phyloP scores from a whole-genome alignment of 768 basidiomycete species.

The Paxillus ammoniavirescens region DNA sequence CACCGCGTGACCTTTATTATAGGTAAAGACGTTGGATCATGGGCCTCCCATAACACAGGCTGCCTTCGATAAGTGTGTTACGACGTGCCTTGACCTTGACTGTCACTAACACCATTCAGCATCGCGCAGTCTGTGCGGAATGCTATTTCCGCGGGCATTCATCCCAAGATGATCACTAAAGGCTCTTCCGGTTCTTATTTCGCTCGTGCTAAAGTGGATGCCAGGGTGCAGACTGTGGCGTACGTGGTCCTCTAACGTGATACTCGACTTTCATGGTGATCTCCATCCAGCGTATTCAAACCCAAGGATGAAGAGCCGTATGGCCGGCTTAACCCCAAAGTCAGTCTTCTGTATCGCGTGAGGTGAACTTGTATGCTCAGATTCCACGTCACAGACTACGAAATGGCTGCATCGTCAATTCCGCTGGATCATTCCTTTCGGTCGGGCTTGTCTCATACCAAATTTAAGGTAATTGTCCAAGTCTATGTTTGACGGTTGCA shows the following conservation, averaged over 20 bases:
- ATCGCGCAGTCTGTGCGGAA: slow-evolving; percentile 61
- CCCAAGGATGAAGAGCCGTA: slow-evolving; percentile 92
- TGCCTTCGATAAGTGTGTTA: slow-evolving; percentile 65
- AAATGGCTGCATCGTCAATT: slow-evolving; percentile 91
- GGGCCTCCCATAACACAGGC: slow-evolving; percentile 70
- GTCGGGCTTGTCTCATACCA: slow-evolving; percentile 84
- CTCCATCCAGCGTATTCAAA: slow-evolving; percentile 70
- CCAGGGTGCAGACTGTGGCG: slow-evolving; percentile 78
- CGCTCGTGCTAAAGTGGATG: slow-evolving; percentile 79
- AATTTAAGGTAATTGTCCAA: slow-evolving; percentile 63
- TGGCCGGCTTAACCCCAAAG: slow-evolving; percentile 85
- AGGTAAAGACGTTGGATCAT: slow-evolving; percentile 84
- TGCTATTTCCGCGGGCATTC: slow-evolving; percentile 74
- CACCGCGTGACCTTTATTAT: slow-evolving; percentile 6
- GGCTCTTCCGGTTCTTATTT: slow-evolving; percentile 93
- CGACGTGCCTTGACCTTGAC: background rate
- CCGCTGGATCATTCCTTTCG: slow-evolving; percentile 88
- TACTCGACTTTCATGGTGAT: slow-evolving; percentile 3
- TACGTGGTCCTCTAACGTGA: slow-evolving; percentile 35
- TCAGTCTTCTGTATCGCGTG: slow-evolving; percentile 19
- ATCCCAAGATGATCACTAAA: slow-evolving; percentile 89
- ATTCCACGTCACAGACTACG: slow-evolving; percentile 53
- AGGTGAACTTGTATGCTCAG: slow-evolving; percentile 3
- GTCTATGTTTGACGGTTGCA: background rate
- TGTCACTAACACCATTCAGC: slow-evolving; percentile 34